Conservation (phyloP, 441 rosid species). For the Raphanus hybrid region DNA sequence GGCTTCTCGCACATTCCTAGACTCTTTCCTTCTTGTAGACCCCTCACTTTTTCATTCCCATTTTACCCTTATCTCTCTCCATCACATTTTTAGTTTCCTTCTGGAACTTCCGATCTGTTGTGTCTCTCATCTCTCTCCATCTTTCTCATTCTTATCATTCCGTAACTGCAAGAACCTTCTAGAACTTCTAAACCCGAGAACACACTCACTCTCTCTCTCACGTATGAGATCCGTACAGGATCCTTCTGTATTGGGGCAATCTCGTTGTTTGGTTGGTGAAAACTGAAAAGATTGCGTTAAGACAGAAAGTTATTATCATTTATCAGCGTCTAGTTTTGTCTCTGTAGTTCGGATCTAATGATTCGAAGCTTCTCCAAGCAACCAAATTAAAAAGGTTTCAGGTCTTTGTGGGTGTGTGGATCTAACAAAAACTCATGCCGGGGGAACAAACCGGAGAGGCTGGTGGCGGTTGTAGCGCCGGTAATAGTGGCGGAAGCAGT, state of each 20-base stretch:
- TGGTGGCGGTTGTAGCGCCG: slow-evolving; percentile 40
- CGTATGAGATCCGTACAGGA: slow-evolving; percentile 17
- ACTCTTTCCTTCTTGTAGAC: slow-evolving; percentile 40
- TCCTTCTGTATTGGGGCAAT: slow-evolving; percentile 17
- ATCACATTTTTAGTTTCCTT: slow-evolving; percentile 43
- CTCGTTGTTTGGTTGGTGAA: slow-evolving; percentile 40
- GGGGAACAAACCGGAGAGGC: slow-evolving; percentile 56
- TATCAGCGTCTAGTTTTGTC: neutral
- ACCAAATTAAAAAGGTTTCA: neutral
- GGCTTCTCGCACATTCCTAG: slow-evolving; percentile 51
- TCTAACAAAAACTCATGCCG: slow-evolving; percentile 42
- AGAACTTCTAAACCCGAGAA: slow-evolving; percentile 49
- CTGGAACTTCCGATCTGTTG: slow-evolving; percentile 58
- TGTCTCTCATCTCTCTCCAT: slow-evolving; percentile 27
- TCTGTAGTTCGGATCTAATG: slow-evolving; percentile 19
- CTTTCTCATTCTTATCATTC: slow-evolving; percentile 50
- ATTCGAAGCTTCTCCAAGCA: slow-evolving; percentile 12
- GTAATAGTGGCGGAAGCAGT: slow-evolving; percentile 43
- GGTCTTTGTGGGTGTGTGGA: slow-evolving; percentile 23
- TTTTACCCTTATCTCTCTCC: slow-evolving; percentile 33
- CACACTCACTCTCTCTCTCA: slow-evolving; percentile 34
- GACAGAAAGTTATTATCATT: neutral
- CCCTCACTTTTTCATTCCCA: slow-evolving; percentile 28
- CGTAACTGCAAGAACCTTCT: slow-evolving; percentile 68
- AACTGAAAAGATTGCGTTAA: neutral